Evolutionary conservation across 768 basidiomycete genomes (phyloP).

Genomic region (Hericium erinaceus): DNA sequence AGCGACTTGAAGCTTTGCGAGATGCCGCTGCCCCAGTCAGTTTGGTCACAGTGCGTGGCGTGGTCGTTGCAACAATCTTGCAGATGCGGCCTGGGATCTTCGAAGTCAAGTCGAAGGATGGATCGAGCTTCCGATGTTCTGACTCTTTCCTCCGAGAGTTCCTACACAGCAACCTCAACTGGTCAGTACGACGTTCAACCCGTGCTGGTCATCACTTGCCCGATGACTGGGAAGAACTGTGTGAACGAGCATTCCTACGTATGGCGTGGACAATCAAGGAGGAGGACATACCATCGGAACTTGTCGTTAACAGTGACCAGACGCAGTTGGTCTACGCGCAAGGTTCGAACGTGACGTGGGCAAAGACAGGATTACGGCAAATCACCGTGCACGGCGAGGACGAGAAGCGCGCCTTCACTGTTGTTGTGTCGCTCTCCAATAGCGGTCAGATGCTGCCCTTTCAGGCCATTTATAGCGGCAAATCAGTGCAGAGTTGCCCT

Average conservation of each 20-base stretch:
- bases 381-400: slow-evolving; percentile 26
- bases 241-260: slow-evolving; percentile 13
- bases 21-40: slow-evolving; percentile 1
- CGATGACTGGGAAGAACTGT: slow-evolving; percentile 17
- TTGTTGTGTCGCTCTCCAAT: slow-evolving; percentile 24
- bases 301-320: slow-evolving; percentile 30
- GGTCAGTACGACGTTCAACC: slow-evolving; percentile 22
- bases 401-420: slow-evolving; percentile 34
- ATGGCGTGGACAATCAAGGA: slow-evolving; percentile 20
- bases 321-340: slow-evolving; percentile 22
- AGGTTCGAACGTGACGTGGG: slow-evolving; percentile 23
- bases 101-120: slow-evolving; percentile 14
- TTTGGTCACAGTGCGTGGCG: slow-evolving; percentile 18
- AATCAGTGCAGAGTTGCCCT: slow-evolving; percentile 19
- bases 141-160: slow-evolving; percentile 20
- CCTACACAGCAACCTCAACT: slow-evolving; percentile 16
- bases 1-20: not conserved
- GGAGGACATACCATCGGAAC: slow-evolving; percentile 17
- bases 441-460: slow-evolving; percentile 26
- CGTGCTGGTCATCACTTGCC: slow-evolving; percentile 29
- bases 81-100: slow-evolving; percentile 21
- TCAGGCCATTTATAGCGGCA: slow-evolving; percentile 28
- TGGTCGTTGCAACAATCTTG: slow-evolving; percentile 23
- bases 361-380: slow-evolving; percentile 23
- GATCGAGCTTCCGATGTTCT: slow-evolving; percentile 20